Conservation (phyloP, 139 green algal species). For the Micromonas pusilla region DNA sequence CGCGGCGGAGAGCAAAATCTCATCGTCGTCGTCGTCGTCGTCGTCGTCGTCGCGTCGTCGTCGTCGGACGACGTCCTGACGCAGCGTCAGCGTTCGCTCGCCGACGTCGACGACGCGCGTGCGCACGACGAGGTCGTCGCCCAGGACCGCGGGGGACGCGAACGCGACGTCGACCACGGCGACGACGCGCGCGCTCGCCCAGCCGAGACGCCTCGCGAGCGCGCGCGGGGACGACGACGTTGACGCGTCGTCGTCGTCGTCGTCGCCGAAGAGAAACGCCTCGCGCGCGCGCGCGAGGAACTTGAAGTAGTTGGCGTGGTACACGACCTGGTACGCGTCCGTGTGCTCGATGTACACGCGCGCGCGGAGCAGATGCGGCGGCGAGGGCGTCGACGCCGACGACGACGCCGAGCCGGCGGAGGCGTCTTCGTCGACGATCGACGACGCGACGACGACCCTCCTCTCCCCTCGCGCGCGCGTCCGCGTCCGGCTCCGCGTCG, state of each 20-base stretch:
- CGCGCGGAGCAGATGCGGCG: no score
- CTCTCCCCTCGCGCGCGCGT: no score
- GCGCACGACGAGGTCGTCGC: not conserved
- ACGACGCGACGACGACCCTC: not conserved
- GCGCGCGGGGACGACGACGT: not conserved
- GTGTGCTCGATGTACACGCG: conserved; percentile 29
- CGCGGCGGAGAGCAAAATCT: not conserved
- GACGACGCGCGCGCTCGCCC: not conserved
- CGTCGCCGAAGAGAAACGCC: not conserved
- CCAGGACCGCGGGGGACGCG: not conserved
- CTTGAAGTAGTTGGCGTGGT: conserved; percentile 25
- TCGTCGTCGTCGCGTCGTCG: not conserved
- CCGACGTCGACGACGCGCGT: not conserved
- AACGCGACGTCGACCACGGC: not conserved
- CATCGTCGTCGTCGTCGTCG: not conserved
- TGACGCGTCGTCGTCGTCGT: not conserved
- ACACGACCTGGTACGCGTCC: conserved; percentile 19
- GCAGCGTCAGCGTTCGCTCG: not conserved
- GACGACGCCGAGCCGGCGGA: not conserved
- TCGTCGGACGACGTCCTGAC: not conserved
- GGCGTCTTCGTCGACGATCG: not conserved
- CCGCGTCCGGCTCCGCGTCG: no score
- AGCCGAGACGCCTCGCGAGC: not conserved
- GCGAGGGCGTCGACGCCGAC: not conserved
- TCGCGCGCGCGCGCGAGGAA: not conserved